Base-by-base conservation (phyloP, 1,284 basidiomycete genomes). In the Fomitopsis betulina region DNA sequence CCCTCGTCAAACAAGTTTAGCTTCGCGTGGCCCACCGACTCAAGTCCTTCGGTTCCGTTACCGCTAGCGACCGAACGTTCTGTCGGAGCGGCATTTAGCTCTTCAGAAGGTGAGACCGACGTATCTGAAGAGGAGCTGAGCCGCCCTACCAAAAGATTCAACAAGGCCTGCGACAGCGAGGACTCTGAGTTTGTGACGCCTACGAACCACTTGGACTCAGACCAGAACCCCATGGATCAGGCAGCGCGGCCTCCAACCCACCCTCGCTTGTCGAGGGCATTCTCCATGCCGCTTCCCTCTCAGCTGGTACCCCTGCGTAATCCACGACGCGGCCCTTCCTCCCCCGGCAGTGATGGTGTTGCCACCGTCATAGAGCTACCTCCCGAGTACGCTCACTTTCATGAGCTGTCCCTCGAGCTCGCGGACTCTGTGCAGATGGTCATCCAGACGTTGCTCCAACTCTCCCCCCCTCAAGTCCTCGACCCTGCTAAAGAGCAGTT, bases 401-500 rank as follows among this genome's bases (percentile, higher is more conserved):
- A 80, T 47, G 87, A 89, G 58, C 74, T 91, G 56, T 89, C 89
- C 0, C 73, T 89, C 38, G 94, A 96, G 72, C 79, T 96, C 8
- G 93, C 93, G 8, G 93, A 96, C 72, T 88, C 88, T 5, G 84
- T 94, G 15, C 93, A 95, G 73, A 85, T 88, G 74, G 84, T 92
- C 56, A 89, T 96, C 37, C 93, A 96, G 69, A 95, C 91, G 0
- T 81, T 96, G 62, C 80, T 96, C 2, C 93, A 94, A 68, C 79
- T 96, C 58, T 91, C 91, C 0, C 93, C 94, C 0, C 84, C 89
- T 0, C 93, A 96, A 70, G 76, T 96, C n/a, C 80, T 96, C 35
- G 94, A 96, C 68, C 86, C 90, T n/a, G 87, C 88, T 5, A 94
- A 91, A 70, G 94, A 96, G 69, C 93, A 94, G 69, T 91, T 94